Conservation (phyloP, 176 grass and related monocot species). For the Cocos nucifera region DNA sequence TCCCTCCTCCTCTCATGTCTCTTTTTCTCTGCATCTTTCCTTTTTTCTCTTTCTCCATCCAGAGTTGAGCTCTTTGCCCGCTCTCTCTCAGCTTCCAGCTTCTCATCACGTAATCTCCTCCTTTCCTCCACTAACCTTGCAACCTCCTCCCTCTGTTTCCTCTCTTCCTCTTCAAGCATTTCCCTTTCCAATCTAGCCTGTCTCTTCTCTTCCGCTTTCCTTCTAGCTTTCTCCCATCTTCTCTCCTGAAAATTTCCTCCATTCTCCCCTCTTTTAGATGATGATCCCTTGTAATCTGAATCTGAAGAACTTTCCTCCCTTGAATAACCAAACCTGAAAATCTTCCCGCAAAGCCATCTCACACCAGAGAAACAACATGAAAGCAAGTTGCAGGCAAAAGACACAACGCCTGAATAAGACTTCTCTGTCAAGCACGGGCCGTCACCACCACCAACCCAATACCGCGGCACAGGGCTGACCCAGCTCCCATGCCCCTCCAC, state of each 20-base stretch:
- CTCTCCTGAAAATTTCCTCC: slow-evolving; percentile 57
- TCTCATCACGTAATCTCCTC: slow-evolving; percentile 83
- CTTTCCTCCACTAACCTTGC: slow-evolving; percentile 83
- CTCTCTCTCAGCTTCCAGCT: slow-evolving; percentile 57
- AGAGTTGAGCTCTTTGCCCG: slow-evolving; percentile 46
- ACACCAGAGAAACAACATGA: slow-evolving; percentile 19
- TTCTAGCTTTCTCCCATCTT: slow-evolving; percentile 60
- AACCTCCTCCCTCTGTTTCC: slow-evolving; percentile 88
- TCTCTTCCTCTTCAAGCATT: slow-evolving; percentile 90
- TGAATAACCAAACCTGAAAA: slow-evolving; percentile 51
- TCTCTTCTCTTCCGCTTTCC: slow-evolving; percentile 89
- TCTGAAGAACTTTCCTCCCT: slow-evolving; percentile 23
- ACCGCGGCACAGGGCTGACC: slow-evolving; percentile 10
- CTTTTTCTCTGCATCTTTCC: slow-evolving; percentile 46
- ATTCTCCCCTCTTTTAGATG: slow-evolving; percentile 49
- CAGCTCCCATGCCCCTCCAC: slow-evolving; percentile 27
- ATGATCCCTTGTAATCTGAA: slow-evolving; percentile 26
- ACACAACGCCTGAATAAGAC: slow-evolving; percentile 21
- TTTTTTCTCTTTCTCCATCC: slow-evolving; percentile 65
- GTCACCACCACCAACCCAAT: slow-evolving; percentile 32
- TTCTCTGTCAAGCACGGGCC: slow-evolving; percentile 27
- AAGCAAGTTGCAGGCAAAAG: slow-evolving; percentile 34
- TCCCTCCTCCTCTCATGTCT: slow-evolving; percentile 66
- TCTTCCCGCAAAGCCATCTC: slow-evolving; percentile 44
- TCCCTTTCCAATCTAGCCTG: slow-evolving; percentile 80